These are phyloP conservation scores for Leccinum sublutescens DNA, from an alignment of 768 basidiomycete genomes.

Conservation along the genomic window DNA sequence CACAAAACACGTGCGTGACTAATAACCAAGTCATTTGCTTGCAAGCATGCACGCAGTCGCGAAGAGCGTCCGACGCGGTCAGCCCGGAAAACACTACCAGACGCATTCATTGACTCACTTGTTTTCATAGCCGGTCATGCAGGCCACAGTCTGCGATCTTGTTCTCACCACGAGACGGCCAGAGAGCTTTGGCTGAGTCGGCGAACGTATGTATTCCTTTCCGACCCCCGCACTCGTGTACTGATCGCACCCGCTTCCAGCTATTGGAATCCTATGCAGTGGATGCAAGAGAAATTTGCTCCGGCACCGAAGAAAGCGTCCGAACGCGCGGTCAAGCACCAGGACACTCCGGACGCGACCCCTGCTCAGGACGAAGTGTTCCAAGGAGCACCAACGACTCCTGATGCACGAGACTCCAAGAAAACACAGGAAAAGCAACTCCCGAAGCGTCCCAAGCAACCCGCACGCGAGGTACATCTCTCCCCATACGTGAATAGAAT, in stretches of 20 bases:
- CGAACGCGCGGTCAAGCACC: constrained; percentile 42
- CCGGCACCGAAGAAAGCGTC: constrained; percentile 44
- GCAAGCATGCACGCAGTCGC: constrained; percentile 30
- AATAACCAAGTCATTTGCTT: constrained; percentile 20
- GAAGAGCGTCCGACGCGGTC: constrained; percentile 27
- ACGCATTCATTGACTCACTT: background rate
- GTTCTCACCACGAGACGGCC: constrained; percentile 9
- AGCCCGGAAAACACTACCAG: constrained; percentile 1
- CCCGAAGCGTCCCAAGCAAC: constrained; percentile 21
- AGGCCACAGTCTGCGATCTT: constrained; percentile 12
- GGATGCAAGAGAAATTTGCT: constrained; percentile 60
- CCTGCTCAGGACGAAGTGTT: constrained; percentile 43
- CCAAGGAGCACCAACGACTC: constrained; percentile 30
- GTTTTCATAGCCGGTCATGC: constrained; percentile 13
- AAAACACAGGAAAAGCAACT: constrained; percentile 12
- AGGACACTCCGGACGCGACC: constrained; percentile 29
- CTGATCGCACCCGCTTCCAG: constrained; percentile 33
- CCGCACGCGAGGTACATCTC: constrained; percentile 29
- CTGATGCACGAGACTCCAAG: constrained; percentile 22
- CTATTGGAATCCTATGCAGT: constrained; percentile 56
- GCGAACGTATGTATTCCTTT: constrained; percentile 41
- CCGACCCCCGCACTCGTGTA: background rate
- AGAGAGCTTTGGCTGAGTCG: constrained; percentile 38
- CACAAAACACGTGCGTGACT: constrained; percentile 15
- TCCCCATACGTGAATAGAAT: background rate